Base-by-base conservation (phyloP, 225 moss, liverwort and hornwort genomes). In the Takakia lepidozioides region DNA sequence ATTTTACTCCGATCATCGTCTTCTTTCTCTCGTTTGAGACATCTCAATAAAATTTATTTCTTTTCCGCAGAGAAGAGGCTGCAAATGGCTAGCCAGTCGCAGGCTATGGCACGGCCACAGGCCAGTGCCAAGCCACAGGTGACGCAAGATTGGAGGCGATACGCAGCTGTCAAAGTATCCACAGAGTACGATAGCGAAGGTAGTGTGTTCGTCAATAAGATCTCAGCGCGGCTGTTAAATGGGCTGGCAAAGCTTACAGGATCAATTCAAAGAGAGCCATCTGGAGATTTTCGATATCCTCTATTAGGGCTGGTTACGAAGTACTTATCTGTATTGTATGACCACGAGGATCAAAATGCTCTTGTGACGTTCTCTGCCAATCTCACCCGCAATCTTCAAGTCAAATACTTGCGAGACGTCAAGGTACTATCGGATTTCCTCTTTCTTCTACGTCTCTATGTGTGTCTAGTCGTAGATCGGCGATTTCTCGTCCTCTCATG, bases 131-230 rank as follows among this genome's bases (percentile, higher is more conserved):
- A 37, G 52, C 26, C 27, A 20, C 32, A 48, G 25, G 52, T 29
- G 3, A 65, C 40, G 27, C 44, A 46, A 0, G 60, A 80, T 52
- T 80, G 74, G 76, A 58, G 69, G 62, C 70, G 62, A 27, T 54
- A 65, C 4, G 59, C 71, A n/a, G 52, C 81, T 2, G 40, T 87
- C 59, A 91, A 91, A 67, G 39, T 82, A 19, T 98, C 98, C 2
- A 87, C 91, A 5, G 87, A 87, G 55, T 98, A 76, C 40, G 98
- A 98, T 52, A 85, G 85, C 9, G 98, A 98, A 39, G 73, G 67
- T 2, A 59, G 78, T 11, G 70, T 85, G 44, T 81, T 98, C 27
- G 65, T 78, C 2, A 91, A 98, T 69, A 98, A 83, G 64, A 14
- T 98, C 15, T 98, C 98, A 0, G 73, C 87, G 15, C 85, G 68